A percentile compares a stretch with the other conserved stretches of the same genome.
These are phyloP conservation scores for Ophiostoma piceae DNA, from an alignment of 2,329 filamentous ascomycete genomes.

Conservation along the genomic window DNA sequence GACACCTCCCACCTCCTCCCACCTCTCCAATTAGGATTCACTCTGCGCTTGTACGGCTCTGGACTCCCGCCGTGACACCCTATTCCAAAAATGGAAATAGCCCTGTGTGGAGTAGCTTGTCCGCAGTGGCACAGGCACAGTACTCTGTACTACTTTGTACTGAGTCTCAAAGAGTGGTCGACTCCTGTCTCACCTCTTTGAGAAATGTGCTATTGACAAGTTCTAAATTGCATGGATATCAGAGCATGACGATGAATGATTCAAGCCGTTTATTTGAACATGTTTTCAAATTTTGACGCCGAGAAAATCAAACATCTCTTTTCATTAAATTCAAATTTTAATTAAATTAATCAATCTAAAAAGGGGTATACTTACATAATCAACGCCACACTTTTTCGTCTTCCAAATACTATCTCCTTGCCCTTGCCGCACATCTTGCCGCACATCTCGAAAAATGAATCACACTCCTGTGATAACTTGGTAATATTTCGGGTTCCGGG, in stretches of 20 bases:
- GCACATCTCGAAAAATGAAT: not conserved
- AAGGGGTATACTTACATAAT: not conserved
- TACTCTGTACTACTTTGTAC: not conserved
- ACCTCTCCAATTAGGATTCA: no score
- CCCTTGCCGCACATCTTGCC: not conserved
- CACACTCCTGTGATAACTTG: not conserved
- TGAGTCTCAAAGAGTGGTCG: not conserved
- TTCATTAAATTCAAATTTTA: not conserved
- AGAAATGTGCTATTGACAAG: no score
- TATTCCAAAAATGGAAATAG: slow-evolving; percentile 9
- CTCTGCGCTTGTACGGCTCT: not conserved
- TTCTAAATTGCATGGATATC: not conserved
- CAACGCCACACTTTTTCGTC: not conserved
- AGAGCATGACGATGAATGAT: not conserved
- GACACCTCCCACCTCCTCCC: no score
- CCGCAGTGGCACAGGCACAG: not conserved
- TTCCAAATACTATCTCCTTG: not conserved
- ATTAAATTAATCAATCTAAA: not conserved
- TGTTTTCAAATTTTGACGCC: not conserved
- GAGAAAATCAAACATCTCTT: not conserved
- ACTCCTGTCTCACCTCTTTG: not conserved
- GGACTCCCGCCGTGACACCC: not conserved
- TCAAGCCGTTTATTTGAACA: not conserved
- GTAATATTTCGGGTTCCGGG: not conserved
- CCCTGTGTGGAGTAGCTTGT: slow-evolving; percentile 1